Evolutionary conservation across 352 stramenopile species (phyloP).

Genomic region (Phytopythium sindhum): DNA sequence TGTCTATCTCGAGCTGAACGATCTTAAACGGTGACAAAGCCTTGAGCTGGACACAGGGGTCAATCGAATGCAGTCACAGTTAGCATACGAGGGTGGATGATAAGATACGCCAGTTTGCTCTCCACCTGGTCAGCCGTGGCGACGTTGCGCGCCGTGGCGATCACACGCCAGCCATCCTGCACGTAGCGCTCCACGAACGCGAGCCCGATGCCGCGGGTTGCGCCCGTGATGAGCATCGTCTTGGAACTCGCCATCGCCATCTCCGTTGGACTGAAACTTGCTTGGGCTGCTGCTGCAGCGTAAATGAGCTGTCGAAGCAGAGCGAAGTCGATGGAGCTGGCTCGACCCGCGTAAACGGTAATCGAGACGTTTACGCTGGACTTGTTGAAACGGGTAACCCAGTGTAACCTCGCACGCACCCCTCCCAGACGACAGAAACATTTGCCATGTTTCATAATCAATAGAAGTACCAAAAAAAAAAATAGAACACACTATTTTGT

Average conservation of each 20-base stretch:
- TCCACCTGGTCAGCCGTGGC: slow-evolving; percentile 5
- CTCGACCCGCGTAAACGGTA: background rate
- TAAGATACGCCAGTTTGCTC: too few relatives aligned
- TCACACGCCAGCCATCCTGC: slow-evolving; percentile 36
- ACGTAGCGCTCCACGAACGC: slow-evolving; percentile 37
- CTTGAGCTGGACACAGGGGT: slow-evolving; percentile 10
- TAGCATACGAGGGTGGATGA: too few relatives aligned
- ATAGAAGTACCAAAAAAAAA: too few relatives aligned
- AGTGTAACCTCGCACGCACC: too few relatives aligned
- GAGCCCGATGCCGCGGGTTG: slow-evolving; percentile 35
- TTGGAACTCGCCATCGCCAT: slow-evolving; percentile 15
- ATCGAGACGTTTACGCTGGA: background rate
- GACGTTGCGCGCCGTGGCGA: slow-evolving; percentile 20
- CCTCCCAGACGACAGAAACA: too few relatives aligned
- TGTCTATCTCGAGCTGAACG: slow-evolving; percentile 39
- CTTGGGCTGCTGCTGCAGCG: background rate
- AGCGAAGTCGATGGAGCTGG: background rate
- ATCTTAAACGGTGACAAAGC: slow-evolving; percentile 30
- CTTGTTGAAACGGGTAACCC: too few relatives aligned
- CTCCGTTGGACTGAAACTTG: background rate
- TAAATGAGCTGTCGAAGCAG: background rate
- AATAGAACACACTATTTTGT: too few relatives aligned
- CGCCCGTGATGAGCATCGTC: slow-evolving; percentile 45
- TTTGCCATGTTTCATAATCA: too few relatives aligned
- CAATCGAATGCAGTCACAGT: background rate